These are phyloP conservation scores for Sideroxylon spinosum DNA, from an alignment of 179 eudicot species.

Conservation along the genomic window DNA sequence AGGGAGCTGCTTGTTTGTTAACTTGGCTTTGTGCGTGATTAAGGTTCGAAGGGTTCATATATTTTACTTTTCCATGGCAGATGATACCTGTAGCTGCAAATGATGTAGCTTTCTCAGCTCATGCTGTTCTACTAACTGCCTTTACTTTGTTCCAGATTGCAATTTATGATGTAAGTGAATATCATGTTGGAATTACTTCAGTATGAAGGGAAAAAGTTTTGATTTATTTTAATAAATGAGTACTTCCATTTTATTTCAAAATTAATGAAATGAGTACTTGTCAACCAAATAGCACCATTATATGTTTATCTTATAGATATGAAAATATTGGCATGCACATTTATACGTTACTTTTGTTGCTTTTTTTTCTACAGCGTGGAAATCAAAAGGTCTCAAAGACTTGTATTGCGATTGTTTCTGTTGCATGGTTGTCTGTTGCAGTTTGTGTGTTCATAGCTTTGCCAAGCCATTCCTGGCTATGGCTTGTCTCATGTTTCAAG, in stretches of 20 bases:
- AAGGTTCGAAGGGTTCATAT: background rate
- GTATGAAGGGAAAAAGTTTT: background rate
- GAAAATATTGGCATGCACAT: background rate
- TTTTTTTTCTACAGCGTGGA: conserved; percentile 52
- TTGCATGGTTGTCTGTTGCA: conserved; percentile 54
- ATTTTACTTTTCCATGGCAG: conserved; percentile 36
- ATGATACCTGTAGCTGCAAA: conserved; percentile 96
- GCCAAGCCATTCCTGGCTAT: conserved; percentile 79
- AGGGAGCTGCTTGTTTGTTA: too few species aligned
- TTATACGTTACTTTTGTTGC: conserved; percentile 1
- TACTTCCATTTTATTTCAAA: background rate
- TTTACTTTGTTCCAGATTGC: conserved; percentile 72
- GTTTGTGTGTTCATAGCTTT: conserved; percentile 61
- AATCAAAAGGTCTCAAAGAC: conserved; percentile 68
- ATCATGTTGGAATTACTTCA: background rate
- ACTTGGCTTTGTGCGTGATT: background rate
- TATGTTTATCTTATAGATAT: background rate
- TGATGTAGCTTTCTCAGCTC: conserved; percentile 87
- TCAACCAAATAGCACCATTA: too few species aligned
- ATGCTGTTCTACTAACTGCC: conserved; percentile 75
- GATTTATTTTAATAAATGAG: background rate
- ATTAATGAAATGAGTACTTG: too few species aligned
- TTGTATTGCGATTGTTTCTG: conserved; percentile 43
- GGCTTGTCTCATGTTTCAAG: conserved; percentile 82
- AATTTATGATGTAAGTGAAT: conserved; percentile 74